Evolutionary conservation across 2,329 filamentous ascomycete species (phyloP).

Genomic region (Stachybotrys chartarum): DNA sequence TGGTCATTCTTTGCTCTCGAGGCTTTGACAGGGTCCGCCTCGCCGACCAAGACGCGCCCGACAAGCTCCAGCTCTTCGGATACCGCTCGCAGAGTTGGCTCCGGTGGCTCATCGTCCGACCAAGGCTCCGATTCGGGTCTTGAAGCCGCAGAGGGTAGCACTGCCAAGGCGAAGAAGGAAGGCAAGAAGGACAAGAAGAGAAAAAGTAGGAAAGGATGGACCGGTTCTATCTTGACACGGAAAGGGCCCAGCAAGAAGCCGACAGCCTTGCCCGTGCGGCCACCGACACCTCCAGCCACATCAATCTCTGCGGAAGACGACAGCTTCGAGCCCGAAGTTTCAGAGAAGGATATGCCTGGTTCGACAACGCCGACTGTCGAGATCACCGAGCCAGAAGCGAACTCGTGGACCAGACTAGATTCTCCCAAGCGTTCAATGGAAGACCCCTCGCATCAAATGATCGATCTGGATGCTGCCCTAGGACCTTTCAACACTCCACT

Average conservation of each 20-base stretch:
- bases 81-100: conserved; percentile 19
- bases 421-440: conserved; percentile 38
- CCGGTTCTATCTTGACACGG: conserved; percentile 59
- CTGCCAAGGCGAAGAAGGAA: conserved; percentile 18
- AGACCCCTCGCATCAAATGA: conserved; percentile 70
- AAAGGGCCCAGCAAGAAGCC: conserved; percentile 40
- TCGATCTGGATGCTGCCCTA: conserved; percentile 89
- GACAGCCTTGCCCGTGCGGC: conserved; percentile 29
- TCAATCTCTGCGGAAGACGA: conserved; percentile 17
- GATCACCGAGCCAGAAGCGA: conserved; percentile 31
- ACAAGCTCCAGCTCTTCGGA: conserved; percentile 40
- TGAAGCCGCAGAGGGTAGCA: conserved; percentile 12
- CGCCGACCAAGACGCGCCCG: conserved; percentile 39
- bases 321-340: conserved; percentile 18
- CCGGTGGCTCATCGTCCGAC: conserved; percentile 25
- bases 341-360: conserved; percentile 12
- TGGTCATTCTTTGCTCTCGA: conserved; percentile 60
- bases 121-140: conserved; percentile 22
- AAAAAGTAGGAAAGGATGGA: conserved; percentile 66
- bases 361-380: conserved; percentile 30
- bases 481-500: conserved; percentile 84
- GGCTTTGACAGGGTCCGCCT: conserved; percentile 36
- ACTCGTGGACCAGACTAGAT: conserved; percentile 15
- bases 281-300: conserved; percentile 39
- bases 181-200: conserved; percentile 28